A percentile compares a stretch with the other conserved stretches of the same genome.
These are phyloP conservation scores for Dictyostelium capitatum DNA, from an alignment of 78 protist species.

Conservation along the genomic window DNA sequence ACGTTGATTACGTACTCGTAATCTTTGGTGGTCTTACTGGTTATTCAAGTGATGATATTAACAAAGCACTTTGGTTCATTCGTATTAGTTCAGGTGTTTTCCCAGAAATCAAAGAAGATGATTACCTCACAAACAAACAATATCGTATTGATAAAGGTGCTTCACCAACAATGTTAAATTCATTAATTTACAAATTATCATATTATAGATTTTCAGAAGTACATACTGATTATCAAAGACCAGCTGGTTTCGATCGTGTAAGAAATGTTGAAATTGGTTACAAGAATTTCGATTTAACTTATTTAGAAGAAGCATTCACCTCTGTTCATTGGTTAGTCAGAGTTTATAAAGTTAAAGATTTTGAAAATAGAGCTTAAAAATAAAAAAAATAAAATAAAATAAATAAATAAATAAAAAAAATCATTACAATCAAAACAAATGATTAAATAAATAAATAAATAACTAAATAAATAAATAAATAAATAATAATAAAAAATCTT, in stretches of 20 bases:
- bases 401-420: background rate
- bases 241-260: conserved; percentile 97
- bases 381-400: background rate
- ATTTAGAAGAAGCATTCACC: conserved; percentile 98
- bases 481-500: too few relatives aligned
- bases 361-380: conserved; percentile 78
- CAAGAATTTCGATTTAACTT: conserved; percentile 90
- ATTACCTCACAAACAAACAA: conserved; percentile 92
- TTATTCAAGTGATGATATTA: conserved; percentile 97
- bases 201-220: conserved; percentile 97
- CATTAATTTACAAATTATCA: conserved; percentile 96
- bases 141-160: conserved; percentile 88
- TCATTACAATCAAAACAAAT: too few relatives aligned
- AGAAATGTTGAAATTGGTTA: conserved; percentile 95
- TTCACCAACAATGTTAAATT: conserved; percentile 90
- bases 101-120: conserved; percentile 83
- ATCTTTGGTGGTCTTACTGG: conserved; percentile 99
- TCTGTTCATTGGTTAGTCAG: conserved; percentile 98
- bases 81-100: conserved; percentile 89
- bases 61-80: conserved; percentile 99
- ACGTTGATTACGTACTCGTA: conserved; percentile 98
- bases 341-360: conserved; percentile 95
- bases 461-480: too few relatives aligned
- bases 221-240: conserved; percentile 81
- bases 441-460: too few relatives aligned